Conservation (phyloP, 805 yeast species). For the Metschnikowia santaceciliae region DNA sequence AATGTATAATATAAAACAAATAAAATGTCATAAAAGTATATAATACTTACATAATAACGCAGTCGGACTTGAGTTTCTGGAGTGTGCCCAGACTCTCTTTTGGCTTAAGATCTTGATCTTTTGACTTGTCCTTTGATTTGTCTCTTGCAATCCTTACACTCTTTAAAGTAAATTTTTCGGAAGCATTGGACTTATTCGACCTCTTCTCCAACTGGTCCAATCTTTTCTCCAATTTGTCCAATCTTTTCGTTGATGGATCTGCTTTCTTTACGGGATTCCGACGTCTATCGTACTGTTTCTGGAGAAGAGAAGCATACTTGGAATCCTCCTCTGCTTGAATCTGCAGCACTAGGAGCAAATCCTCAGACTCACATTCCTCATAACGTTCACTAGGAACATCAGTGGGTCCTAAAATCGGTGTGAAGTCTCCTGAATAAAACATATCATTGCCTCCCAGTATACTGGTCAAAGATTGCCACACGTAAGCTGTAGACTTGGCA, state of each 20-base stretch:
- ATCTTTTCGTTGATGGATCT: neutral
- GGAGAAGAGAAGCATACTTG: slow-evolving; percentile 44
- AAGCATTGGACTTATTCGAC: too few relatives aligned
- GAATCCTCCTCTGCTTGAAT: slow-evolving; percentile 59
- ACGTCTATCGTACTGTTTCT: slow-evolving; percentile 26
- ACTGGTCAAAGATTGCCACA: slow-evolving; percentile 78
- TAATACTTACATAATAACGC: neutral
- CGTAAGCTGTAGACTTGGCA: slow-evolving; percentile 38
- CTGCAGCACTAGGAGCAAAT: slow-evolving; percentile 34
- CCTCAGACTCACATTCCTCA: slow-evolving; percentile 4
- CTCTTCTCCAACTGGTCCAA: neutral
- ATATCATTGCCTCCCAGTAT: slow-evolving; percentile 66
- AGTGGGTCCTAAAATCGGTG: slow-evolving; percentile 37
- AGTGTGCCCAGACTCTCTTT: neutral
- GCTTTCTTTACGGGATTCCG: neutral
- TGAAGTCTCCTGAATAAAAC: slow-evolving; percentile 64
- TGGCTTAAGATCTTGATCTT: neutral
- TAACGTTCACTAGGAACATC: slow-evolving; percentile 4
- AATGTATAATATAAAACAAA: slow-evolving; percentile 3
- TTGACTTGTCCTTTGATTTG: neutral
- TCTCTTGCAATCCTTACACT: too few relatives aligned
- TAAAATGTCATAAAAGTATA: too few relatives aligned
- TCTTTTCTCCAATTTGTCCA: too few relatives aligned
- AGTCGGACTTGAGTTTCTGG: slow-evolving; percentile 1
- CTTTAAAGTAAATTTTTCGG: too few relatives aligned